Conservation (phyloP, 2,329 filamentous ascomycete genomes). For the Hypoxylon sp. region DNA sequence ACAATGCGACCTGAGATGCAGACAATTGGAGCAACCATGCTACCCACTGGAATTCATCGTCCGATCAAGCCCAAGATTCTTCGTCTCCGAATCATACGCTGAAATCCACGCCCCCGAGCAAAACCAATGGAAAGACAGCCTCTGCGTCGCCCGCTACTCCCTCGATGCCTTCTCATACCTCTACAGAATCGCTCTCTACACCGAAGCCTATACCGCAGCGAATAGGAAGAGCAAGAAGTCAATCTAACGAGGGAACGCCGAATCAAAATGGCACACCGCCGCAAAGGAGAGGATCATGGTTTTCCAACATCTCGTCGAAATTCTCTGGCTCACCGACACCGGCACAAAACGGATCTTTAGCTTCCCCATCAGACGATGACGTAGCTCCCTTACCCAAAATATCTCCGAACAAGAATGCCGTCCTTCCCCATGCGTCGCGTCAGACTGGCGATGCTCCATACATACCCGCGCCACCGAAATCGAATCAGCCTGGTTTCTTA, state of each 20-base stretch:
- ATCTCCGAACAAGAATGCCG: constrained; percentile 69
- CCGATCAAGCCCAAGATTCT: constrained; percentile 44
- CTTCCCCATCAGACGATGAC: constrained; percentile 55
- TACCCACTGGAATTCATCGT: constrained; percentile 45
- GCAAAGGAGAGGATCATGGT: constrained; percentile 84
- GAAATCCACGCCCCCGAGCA: constrained; percentile 45
- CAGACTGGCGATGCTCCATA: constrained; percentile 76
- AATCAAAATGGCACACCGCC: constrained; percentile 54
- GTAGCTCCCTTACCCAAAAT: constrained; percentile 66
- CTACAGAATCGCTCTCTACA: constrained; percentile 37
- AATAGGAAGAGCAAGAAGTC: constrained; percentile 53
- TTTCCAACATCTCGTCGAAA: constrained; percentile 92
- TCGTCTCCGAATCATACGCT: constrained; percentile 40
- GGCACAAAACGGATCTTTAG: constrained; percentile 45
- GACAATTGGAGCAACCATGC: constrained; percentile 48
- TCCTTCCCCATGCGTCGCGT: constrained; percentile 70
- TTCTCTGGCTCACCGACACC: constrained; percentile 76
- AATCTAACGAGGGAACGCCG: constrained; percentile 52
- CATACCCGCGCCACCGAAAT: constrained; percentile 80
- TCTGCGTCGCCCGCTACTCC: constrained; percentile 40
- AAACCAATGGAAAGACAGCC: constrained; percentile 48
- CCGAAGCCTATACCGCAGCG: constrained; percentile 54
- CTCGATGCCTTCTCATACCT: constrained; percentile 36
- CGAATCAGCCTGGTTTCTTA: constrained; percentile 79
- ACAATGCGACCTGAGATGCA: constrained; percentile 34